A percentile compares a stretch with the other conserved stretches of the same genome.
phyloP scores from a whole-genome alignment of 805 yeast species.

The Ogataea methanolica region DNA sequence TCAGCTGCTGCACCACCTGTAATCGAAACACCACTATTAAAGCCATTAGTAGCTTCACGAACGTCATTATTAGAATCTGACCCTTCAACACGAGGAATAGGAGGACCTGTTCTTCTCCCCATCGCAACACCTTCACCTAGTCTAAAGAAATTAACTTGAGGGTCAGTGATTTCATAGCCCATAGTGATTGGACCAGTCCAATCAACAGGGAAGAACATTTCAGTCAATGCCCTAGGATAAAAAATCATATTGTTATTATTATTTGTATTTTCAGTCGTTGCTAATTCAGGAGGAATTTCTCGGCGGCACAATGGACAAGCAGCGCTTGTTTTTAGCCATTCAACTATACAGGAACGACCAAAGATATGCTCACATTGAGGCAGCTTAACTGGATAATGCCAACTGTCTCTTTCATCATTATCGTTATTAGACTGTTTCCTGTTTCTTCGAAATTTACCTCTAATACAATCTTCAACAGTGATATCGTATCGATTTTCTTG shows the following conservation, averaged over 20 bases:
- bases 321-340: slow-evolving; percentile 68
- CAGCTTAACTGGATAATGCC: slow-evolving; percentile 62
- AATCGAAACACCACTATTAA: too few species aligned
- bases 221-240: slow-evolving; percentile 28
- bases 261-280: slow-evolving; percentile 7
- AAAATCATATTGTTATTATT: slow-evolving; percentile 11
- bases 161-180: slow-evolving; percentile 21
- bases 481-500: slow-evolving; percentile 11
- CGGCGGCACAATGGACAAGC: slow-evolving; percentile 85
- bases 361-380: slow-evolving; percentile 78
- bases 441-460: not conserved
- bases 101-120: slow-evolving; percentile 26
- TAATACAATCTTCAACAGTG: slow-evolving; percentile 6
- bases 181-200: slow-evolving; percentile 23
- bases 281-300: slow-evolving; percentile 32
- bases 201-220: slow-evolving; percentile 26
- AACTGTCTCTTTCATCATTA: not conserved
- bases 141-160: slow-evolving; percentile 25
- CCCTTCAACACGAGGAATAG: not conserved
- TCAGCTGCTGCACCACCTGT: too few species aligned
- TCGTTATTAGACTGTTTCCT: slow-evolving; percentile 9
- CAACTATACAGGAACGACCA: slow-evolving; percentile 72
- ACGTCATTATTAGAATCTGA: too few species aligned
- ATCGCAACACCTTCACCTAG: slow-evolving; percentile 23
- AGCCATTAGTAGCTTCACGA: too few species aligned